These are phyloP conservation scores for Terana coerulea DNA, from an alignment of 768 basidiomycete genomes.

Conservation along the genomic window DNA sequence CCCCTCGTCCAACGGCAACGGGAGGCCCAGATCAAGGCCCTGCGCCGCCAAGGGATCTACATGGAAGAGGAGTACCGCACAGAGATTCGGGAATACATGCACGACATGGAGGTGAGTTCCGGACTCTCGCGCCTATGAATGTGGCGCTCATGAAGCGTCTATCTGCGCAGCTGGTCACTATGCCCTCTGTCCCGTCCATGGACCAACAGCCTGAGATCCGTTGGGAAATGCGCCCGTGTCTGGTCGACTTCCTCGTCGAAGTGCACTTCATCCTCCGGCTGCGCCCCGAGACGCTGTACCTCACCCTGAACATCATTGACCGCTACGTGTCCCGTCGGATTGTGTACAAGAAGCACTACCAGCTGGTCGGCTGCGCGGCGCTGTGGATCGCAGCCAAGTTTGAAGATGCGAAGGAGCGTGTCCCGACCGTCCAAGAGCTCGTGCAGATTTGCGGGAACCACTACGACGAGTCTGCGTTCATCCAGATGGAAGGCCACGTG, in stretches of 20 bases:
- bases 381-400: constrained; percentile 99
- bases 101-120: constrained; percentile 91
- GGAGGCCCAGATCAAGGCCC: constrained; percentile 62
- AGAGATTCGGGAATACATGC: constrained; percentile 93
- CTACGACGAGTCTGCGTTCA: constrained; percentile 95
- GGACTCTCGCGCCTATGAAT: background rate
- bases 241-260: constrained; percentile 98
- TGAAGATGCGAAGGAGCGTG: constrained; percentile 97
- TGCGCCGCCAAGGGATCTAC: constrained; percentile 69
- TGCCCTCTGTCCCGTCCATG: constrained; percentile 93
- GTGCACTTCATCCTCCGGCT: constrained; percentile 97
- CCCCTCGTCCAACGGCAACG: constrained; percentile 63
- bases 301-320: constrained; percentile 98
- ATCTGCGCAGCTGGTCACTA: constrained; percentile 63
- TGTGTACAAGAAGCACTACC: constrained; percentile 99
- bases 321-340: constrained; percentile 98
- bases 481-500: constrained; percentile 99
- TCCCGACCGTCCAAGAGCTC: constrained; percentile 93
- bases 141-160: background rate
- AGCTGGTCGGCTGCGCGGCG: constrained; percentile 96
- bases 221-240: constrained; percentile 99
- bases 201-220: constrained; percentile 98
- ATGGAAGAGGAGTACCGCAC: constrained; percentile 95
- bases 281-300: constrained; percentile 97
- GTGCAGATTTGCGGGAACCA: constrained; percentile 94